Conservation (phyloP, 2,329 filamentous ascomycete species). For the Colletotrichum orchidophilum region DNA sequence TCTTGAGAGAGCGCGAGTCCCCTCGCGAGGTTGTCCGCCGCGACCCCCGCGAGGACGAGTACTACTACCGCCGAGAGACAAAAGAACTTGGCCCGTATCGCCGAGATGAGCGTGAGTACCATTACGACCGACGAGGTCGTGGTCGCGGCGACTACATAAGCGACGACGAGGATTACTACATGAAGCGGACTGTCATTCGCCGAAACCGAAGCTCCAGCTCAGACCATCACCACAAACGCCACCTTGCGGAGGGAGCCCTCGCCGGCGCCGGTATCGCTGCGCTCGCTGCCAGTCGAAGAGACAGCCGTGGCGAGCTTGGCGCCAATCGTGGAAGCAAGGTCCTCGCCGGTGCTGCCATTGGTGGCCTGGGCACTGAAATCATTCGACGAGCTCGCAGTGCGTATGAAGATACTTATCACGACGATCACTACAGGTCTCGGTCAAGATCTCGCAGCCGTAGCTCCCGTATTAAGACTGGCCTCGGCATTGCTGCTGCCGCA, state of each 20-base stretch:
- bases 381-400: constrained; percentile 68
- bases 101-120: constrained; percentile 40
- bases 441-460: constrained; percentile 42
- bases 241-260: constrained; percentile 71
- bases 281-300: constrained; percentile 64
- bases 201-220: constrained; percentile 61
- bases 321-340: constrained; percentile 67
- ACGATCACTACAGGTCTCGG: constrained; percentile 54
- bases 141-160: constrained; percentile 46
- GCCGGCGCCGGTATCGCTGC: constrained; percentile 71
- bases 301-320: constrained; percentile 58
- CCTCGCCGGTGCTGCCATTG: constrained; percentile 68
- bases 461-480: constrained; percentile 66
- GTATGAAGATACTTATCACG: constrained; percentile 51
- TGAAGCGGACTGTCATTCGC: constrained; percentile 57
- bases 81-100: constrained; percentile 50
- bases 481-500: constrained; percentile 71
- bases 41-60: constrained; percentile 58
- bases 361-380: constrained; percentile 70
- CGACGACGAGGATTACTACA: constrained; percentile 54
- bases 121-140: constrained; percentile 44
- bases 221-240: constrained; percentile 62
- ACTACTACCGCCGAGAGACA: constrained; percentile 60
- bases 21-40: constrained; percentile 47
- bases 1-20: constrained; percentile 53